Conservation (phyloP, 2,329 filamentous ascomycete genomes). For the Ceratocystis cacaofunesta region DNA sequence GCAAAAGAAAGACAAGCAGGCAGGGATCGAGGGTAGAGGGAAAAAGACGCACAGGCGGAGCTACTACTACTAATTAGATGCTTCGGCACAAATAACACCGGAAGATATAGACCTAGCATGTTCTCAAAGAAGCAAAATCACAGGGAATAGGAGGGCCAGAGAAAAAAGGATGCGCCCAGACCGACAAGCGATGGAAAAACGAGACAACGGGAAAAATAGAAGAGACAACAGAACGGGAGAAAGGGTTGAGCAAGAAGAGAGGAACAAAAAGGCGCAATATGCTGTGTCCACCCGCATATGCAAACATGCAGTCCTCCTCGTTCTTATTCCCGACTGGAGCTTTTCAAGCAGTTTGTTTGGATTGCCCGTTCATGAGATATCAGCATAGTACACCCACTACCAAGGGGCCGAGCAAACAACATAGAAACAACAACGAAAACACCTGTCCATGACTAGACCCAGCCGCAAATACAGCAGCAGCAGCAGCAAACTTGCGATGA, state of each 20-base stretch:
- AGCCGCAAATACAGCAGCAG: too few relatives aligned
- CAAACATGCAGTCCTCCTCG: too few relatives aligned
- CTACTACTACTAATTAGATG: background rate
- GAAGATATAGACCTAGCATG: constrained; percentile 1
- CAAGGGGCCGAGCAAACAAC: too few relatives aligned
- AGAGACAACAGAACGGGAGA: background rate
- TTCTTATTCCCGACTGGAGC: background rate
- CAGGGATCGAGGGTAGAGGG: background rate
- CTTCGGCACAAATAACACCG: constrained; percentile 6
- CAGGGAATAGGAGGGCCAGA: background rate
- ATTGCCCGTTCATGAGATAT: too few relatives aligned
- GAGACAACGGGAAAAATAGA: background rate
- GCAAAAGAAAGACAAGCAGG: too few relatives aligned
- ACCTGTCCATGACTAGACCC: too few relatives aligned
- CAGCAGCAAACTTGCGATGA: too few relatives aligned
- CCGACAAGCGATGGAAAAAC: background rate
- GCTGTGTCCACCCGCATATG: too few relatives aligned
- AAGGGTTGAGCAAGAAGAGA: background rate
- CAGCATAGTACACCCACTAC: too few relatives aligned
- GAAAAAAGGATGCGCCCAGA: background rate
- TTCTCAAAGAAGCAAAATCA: background rate
- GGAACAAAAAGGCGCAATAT: background rate
- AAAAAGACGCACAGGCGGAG: constrained; percentile 1
- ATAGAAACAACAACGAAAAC: too few relatives aligned
- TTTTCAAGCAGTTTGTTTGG: too few relatives aligned